Percentiles rank a stretch among this genome's conserved stretches.
phyloP scores from a whole-genome alignment of 148 eudicot species.

The Chenopodium formosanum region DNA sequence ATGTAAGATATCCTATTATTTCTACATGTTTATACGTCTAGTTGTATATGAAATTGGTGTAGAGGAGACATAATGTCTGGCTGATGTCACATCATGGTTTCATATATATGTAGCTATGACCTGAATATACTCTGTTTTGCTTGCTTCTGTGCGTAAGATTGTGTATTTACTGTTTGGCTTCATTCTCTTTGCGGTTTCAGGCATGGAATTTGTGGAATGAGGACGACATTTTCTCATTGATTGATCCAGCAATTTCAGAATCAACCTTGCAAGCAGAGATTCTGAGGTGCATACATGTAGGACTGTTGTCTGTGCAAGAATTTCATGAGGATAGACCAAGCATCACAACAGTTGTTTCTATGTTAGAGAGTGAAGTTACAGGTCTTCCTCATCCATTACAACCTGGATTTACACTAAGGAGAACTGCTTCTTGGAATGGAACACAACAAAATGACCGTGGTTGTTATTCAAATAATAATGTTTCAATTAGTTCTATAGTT shows the following conservation, averaged over 20 bases:
- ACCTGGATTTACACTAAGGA: constrained; percentile 21
- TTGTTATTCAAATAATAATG: constrained; percentile 3
- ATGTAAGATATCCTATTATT: constrained; percentile 37
- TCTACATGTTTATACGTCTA: background rate
- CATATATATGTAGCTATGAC: background rate
- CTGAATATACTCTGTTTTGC: background rate
- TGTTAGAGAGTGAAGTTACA: constrained; percentile 39
- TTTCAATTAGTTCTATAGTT: constrained; percentile 11
- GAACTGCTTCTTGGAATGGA: background rate
- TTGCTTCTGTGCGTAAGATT: background rate
- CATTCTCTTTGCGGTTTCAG: constrained; percentile 22
- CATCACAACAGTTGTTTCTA: constrained; percentile 37
- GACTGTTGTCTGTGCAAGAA: constrained; percentile 57
- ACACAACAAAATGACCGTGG: background rate
- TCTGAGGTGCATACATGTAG: constrained; percentile 47
- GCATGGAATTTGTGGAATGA: constrained; percentile 67
- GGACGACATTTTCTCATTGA: constrained; percentile 25
- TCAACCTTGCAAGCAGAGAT: constrained; percentile 24
- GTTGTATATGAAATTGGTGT: no score
- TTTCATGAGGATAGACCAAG: constrained; percentile 47
- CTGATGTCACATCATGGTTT: background rate
- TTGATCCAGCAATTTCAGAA: constrained; percentile 30
- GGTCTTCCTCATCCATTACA: constrained; percentile 30
- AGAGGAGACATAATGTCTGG: background rate
- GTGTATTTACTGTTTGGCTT: background rate